Percentiles rank a stretch among this genome's conserved stretches.
phyloP scores from a whole-genome alignment of 2,329 filamentous ascomycete genomes.

The Cladosporium colombiae region DNA sequence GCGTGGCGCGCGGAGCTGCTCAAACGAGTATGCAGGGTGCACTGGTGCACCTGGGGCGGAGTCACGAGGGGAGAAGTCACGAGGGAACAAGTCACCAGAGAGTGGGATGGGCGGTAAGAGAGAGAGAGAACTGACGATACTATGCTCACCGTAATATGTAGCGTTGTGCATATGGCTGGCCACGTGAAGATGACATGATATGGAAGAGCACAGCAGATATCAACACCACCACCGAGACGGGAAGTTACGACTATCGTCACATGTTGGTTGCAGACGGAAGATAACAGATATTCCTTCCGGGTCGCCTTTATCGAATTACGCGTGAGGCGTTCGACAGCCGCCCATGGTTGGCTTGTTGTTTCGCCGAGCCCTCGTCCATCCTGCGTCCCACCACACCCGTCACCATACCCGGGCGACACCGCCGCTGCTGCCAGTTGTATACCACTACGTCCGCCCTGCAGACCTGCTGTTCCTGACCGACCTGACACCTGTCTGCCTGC shows the following conservation, averaged over 20 bases:
- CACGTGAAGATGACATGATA: neutral
- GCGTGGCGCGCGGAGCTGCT: constrained; percentile 14
- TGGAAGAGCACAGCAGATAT: neutral
- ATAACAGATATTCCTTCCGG: neutral
- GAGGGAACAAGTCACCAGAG: neutral
- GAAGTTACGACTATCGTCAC: neutral
- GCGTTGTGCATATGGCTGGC: neutral
- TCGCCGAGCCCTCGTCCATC: neutral
- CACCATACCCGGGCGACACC: neutral
- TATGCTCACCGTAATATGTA: neutral
- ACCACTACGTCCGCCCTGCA: neutral
- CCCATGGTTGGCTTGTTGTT: neutral
- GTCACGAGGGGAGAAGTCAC: neutral
- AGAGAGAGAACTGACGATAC: neutral
- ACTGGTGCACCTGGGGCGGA: neutral
- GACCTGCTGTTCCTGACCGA: neutral
- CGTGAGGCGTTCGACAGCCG: neutral
- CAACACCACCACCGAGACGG: neutral
- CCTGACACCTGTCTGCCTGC: neutral
- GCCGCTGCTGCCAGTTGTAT: neutral
- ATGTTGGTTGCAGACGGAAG: neutral
- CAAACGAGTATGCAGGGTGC: constrained; percentile 7
- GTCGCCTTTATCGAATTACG: neutral
- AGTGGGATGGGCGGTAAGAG: constrained; percentile 3
- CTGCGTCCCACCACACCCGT: neutral